Base-by-base conservation (phyloP, 176 grass and related monocot genomes). In the Bothriochloa decipiens region DNA sequence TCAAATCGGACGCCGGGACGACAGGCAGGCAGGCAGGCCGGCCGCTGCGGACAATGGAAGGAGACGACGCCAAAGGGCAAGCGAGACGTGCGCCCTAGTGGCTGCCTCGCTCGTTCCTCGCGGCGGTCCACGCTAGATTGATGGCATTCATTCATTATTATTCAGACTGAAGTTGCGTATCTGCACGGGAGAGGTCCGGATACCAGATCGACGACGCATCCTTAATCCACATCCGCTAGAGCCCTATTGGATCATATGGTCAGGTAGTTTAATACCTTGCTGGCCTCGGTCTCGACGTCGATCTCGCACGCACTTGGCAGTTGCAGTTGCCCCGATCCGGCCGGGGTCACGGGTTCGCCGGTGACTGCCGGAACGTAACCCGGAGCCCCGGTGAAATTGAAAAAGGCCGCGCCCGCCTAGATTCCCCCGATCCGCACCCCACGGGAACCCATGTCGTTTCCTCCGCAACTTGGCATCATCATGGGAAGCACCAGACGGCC, bases 361-460 rank as follows among this genome's bases (percentile, higher is more conserved):
- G 20, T n/a, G 20, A 58, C 55, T 58, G 20, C 16, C 50, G 17
- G 17, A 74, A 52, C 39, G 39, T 40, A 40, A 40, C 39, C 39
- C 29, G 29, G 29, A 36, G 4, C 14, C 25, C 32, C 45, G 16
- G 43, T 74, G 16, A 5, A 33, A 50, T 5, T 49, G 46, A 12
- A 50, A 50, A 50, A 4, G 40, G 6, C 6, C 46, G 14, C 47
- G 15, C 17, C 6, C 46, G 14, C 47, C 47, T 50, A 16, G 74
- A 77, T 61, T 40, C 52, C 33, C 26, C 52, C 50, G 52, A 60
- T 60, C 52, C 49, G 50, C n/a, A 18, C 58, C 28, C 71, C 32
- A 62, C 82, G 15, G 77, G 11, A 49, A 20, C 28, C 60, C 26
- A 74, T 72, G 76, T 69, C 78, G 62, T 86, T 81, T 81, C 69